phyloP scores from a whole-genome alignment of 257 asterid genomes.

The Schizonepeta tenuifolia region DNA sequence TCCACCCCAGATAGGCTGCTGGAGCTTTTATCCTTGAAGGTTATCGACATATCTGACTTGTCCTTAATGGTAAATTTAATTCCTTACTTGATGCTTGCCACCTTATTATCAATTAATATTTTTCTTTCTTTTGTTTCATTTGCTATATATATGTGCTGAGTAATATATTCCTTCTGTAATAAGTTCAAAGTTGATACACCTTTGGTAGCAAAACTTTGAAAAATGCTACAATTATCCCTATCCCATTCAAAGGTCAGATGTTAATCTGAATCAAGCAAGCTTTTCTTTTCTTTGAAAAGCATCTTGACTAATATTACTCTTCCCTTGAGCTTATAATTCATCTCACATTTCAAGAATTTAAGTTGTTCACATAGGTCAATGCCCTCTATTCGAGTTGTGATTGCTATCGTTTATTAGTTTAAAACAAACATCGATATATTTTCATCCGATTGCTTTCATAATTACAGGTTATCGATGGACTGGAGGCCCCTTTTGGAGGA shows the following conservation, averaged over 20 bases:
- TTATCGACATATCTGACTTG: conserved; percentile 62
- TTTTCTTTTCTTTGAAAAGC: neutral
- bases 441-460: conserved; percentile 21
- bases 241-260: neutral
- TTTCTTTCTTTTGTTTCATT: neutral
- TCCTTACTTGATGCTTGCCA: neutral
- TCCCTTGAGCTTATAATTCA: neutral
- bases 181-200: neutral
- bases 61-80: conserved; percentile 66
- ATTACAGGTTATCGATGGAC: conserved; percentile 72
- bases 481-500: conserved; percentile 47
- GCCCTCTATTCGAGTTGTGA: neutral
- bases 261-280: neutral
- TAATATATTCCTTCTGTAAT: neutral
- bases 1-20: conserved; percentile 81
- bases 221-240: neutral
- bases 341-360: neutral
- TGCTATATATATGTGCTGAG: neutral
- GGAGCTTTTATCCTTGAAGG: conserved; percentile 62
- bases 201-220: neutral
- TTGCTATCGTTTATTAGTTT: neutral
- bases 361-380: neutral
- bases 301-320: neutral
- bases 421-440: neutral
- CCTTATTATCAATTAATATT: neutral